Evolutionary conservation across 768 basidiomycete genomes (phyloP), one percentile per base, ranked within the genome.

Genomic region (Lactarius psammicola): DNA sequence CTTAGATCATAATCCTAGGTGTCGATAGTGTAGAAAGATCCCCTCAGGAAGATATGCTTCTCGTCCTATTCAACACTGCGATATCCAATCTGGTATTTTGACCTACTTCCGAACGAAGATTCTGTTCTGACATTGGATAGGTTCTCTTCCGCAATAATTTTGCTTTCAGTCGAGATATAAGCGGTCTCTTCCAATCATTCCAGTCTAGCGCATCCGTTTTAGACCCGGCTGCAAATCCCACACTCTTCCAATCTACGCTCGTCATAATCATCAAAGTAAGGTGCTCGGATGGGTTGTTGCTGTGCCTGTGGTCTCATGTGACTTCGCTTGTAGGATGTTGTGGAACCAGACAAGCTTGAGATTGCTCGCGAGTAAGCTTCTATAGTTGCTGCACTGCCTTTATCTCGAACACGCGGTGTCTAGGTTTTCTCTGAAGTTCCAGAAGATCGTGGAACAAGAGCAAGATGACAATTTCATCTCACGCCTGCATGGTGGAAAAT

Each of bases 1-100:
- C 38, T 18, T 40, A 26, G 18, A 17, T 18, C 3, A 2, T n/a
- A 11, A 56, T 18, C 20, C 34, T 61, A 78, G 86, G 86, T 59
- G 85, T 87, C 0, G 84, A 87, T 67, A 84, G 84, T 53, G 85
- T 87, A n/a, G 86, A 87, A 71, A 76, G 85, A 0, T 85, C 85
- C 0, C 80, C 83, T 10, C 85, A 87, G 49, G 49, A 51, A 28
- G 49, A 51, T 3, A 51, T 51, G 49, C 49, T 51, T 26, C 49
- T 51, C 26, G 49, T 51, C 49, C 26, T 51, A 15, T 51, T 51
- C 13, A 51, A 51, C 23, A 26, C 49, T 3, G 49, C 49, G 5
- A 51, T 51, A 26, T 51, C 49, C 11, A 51, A 51, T 51, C 49
- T 51, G 49, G 49, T 51, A 2, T 23, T 23, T 51, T 26, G 15